Conservation (phyloP, 768 basidiomycete species). For the Crepidotus variabilis region DNA sequence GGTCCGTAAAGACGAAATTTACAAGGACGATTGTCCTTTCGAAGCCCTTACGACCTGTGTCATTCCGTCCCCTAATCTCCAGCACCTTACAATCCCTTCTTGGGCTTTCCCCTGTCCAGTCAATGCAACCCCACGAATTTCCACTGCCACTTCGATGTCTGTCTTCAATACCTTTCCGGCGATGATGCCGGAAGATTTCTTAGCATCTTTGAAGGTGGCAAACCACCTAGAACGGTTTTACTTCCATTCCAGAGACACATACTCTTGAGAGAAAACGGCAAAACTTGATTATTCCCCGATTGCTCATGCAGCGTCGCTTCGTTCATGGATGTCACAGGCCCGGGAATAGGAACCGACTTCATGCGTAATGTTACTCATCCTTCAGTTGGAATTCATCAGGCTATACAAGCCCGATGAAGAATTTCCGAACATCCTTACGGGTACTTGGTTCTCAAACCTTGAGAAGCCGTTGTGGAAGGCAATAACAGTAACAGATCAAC, state of each 20-base stretch:
- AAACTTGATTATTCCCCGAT: background rate
- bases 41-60: background rate
- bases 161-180: background rate
- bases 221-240: too few species aligned
- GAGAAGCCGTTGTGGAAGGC: background rate
- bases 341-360: background rate
- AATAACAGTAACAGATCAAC: background rate
- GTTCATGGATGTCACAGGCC: background rate
- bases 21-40: background rate
- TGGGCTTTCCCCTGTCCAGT: background rate
- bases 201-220: too few species aligned
- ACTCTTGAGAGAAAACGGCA: background rate
- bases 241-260: background rate
- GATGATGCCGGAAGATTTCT: background rate
- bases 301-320: background rate
- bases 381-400: background rate
- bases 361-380: background rate
- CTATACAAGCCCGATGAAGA: background rate
- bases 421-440: background rate
- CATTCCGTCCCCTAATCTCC: background rate
- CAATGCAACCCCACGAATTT: background rate
- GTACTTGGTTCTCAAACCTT: background rate
- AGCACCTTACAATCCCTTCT: background rate
- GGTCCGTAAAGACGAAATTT: background rate
- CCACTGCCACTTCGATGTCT: background rate